Percentiles rank a stretch among this genome's conserved stretches.
phyloP scores from a whole-genome alignment of 2,329 filamentous ascomycete genomes.

The Claviceps humidiphila region DNA sequence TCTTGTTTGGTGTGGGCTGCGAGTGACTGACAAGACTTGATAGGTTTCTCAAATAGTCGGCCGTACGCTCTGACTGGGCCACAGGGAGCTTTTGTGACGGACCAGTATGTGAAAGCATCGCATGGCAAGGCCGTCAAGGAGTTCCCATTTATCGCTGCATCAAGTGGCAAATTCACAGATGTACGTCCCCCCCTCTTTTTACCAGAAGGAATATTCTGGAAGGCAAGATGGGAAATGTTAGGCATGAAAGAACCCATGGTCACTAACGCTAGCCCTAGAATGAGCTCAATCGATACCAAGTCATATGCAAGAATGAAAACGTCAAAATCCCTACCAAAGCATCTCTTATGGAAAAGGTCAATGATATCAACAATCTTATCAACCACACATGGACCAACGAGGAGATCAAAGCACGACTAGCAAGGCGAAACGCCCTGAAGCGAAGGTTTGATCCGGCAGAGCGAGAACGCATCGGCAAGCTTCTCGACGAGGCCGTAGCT shows the following conservation, averaged over 20 bases:
- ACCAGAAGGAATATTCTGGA: neutral
- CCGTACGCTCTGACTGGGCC: conserved; percentile 75
- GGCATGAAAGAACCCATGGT: no score
- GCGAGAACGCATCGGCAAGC: conserved; percentile 51
- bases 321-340: conserved; percentile 62
- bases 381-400: conserved; percentile 70
- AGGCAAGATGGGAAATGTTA: no score
- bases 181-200: conserved; percentile 27
- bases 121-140: conserved; percentile 74
- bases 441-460: conserved; percentile 53
- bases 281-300: conserved; percentile 72
- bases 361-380: conserved; percentile 67
- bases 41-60: conserved; percentile 64
- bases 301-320: conserved; percentile 58
- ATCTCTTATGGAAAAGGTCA: conserved; percentile 56
- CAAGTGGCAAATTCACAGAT: conserved; percentile 74
- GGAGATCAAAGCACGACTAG: conserved; percentile 69
- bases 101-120: conserved; percentile 69
- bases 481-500: conserved; percentile 52
- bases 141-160: conserved; percentile 84
- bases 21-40: neutral
- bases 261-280: conserved; percentile 30
- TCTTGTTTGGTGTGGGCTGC: neutral
- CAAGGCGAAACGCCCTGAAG: conserved; percentile 54
- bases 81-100: conserved; percentile 67